Percentiles rank a stretch among this genome's conserved stretches.
phyloP scores from a whole-genome alignment of 2,329 filamentous ascomycete genomes.

The Cladosporium austrohemisphaericum region DNA sequence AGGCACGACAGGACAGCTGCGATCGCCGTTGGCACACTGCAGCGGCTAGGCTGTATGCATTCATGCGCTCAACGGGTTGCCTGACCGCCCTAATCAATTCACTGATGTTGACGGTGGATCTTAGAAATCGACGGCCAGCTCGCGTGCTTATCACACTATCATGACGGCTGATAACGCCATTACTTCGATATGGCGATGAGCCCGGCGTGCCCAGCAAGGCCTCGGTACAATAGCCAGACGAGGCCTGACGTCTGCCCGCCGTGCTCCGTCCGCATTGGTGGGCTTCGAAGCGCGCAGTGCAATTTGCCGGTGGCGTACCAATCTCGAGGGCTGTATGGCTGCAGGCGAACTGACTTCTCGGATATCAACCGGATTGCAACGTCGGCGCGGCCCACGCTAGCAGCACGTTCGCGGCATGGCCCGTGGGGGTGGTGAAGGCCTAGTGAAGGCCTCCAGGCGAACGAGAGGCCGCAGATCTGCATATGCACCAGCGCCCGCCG shows the following conservation, averaged over 20 bases:
- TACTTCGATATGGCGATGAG: constrained; percentile 1
- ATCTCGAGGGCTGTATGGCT: too few species aligned
- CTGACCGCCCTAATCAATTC: too few species aligned
- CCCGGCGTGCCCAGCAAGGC: background rate
- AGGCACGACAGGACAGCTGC: too few species aligned
- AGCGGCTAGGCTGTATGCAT: too few species aligned
- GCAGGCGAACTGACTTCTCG: background rate
- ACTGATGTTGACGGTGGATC: too few species aligned
- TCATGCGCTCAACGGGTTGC: too few species aligned
- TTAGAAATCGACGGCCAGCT: background rate
- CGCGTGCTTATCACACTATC: constrained; percentile 5
- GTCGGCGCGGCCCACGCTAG: too few species aligned
- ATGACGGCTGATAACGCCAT: constrained; percentile 3
- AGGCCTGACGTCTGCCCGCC: background rate
- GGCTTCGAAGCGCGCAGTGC: constrained; percentile 6
- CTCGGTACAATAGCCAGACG: background rate
- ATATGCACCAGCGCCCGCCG: constrained; percentile 3
- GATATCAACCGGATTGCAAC: constrained; percentile 1
- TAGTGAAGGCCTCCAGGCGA: too few species aligned
- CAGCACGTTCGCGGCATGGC: background rate
- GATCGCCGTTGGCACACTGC: too few species aligned
- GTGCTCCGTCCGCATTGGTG: background rate
- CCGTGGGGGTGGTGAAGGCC: too few species aligned
- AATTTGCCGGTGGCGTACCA: background rate
- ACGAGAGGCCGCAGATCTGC: constrained; percentile 14